Evolutionary conservation across 495 filamentous ascomycete species (phyloP), one percentile per base, ranked within the genome.

Genomic region (Extremus antarcticus): DNA sequence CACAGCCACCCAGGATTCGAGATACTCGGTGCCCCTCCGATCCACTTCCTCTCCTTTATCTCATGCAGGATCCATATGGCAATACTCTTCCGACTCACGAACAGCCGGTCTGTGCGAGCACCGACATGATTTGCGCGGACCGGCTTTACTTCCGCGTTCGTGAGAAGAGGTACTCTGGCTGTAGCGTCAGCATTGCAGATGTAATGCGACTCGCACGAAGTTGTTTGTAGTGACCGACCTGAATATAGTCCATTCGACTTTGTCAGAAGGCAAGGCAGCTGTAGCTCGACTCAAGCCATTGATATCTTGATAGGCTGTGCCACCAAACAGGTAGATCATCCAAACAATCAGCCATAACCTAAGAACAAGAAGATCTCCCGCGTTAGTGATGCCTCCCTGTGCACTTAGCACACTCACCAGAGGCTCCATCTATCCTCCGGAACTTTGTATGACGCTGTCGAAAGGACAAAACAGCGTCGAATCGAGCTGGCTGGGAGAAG

Each of bases 1-100:
- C 39, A 55, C 2, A 55, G 1, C 43, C 45, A 55, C 16, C 53
- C 43, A 19, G 46, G 29, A 41, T 55, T 50, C 4, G 45, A 55
- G 1, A 55, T 2, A 19, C 16, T 23, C 24, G 53, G 53, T 1
- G 53, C 35, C 20, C 50, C 50, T 1, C 38, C 46, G 3, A 55
- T 29, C 25, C 35, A 55, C 19, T 50, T 49, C 29, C 20, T 55
- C 43, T 39, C 53, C 24, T 41, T 16, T 3, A 55, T 25, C 53
- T 55, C 53, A 21, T 55, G 53, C 45, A 55, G 25, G 32, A 49
- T n/a, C 53, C 53, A 55, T 0, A 55, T 41, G 1, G 45, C 46
- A n/a, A 50, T 21, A 29, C 53, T 49, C 4, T 16, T 16, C 2
- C 53, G 53, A 24, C 45, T 55, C 45, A 55, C 15, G 25, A 49